These are phyloP conservation scores for Hypoxylon sp. DNA, from an alignment of 2,329 filamentous ascomycete species.

Conservation along the genomic window DNA sequence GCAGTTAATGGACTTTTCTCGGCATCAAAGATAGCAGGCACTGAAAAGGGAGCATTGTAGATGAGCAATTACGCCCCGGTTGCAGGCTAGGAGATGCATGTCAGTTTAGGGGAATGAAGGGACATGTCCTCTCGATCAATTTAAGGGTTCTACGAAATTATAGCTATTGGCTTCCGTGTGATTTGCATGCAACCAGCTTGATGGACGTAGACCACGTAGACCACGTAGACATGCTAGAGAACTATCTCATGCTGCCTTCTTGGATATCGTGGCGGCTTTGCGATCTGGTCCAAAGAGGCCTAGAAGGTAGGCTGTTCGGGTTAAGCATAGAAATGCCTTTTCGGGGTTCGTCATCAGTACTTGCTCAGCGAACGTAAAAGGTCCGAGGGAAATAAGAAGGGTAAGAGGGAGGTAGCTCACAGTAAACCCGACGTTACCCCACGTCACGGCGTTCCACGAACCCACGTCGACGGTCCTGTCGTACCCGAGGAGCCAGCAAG, in stretches of 20 bases:
- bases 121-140: slow-evolving; percentile 13
- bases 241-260: slow-evolving; percentile 46
- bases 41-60: slow-evolving; percentile 1
- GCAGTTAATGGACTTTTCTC: slow-evolving; percentile 13
- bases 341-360: slow-evolving; percentile 17
- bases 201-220: background rate
- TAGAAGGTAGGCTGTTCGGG: slow-evolving; percentile 52
- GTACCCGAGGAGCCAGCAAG: slow-evolving; percentile 70
- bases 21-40: slow-evolving; percentile 8
- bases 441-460: slow-evolving; percentile 78
- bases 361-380: background rate
- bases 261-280: slow-evolving; percentile 25
- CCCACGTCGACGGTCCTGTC: slow-evolving; percentile 66
- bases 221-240: background rate
- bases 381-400: background rate
- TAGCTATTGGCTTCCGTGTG: slow-evolving; percentile 7
- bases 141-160: slow-evolving; percentile 14
- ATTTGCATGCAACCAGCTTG: background rate
- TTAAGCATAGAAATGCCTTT: slow-evolving; percentile 53
- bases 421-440: slow-evolving; percentile 79
- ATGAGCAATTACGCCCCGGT: slow-evolving; percentile 17
- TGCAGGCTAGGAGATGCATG: slow-evolving; percentile 1
- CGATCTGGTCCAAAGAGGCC: slow-evolving; percentile 53
- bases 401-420: slow-evolving; percentile 56
- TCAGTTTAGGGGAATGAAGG: slow-evolving; percentile 3